Conservation (phyloP, 164 flowering plant species). For the Warburgia ugandensis region DNA sequence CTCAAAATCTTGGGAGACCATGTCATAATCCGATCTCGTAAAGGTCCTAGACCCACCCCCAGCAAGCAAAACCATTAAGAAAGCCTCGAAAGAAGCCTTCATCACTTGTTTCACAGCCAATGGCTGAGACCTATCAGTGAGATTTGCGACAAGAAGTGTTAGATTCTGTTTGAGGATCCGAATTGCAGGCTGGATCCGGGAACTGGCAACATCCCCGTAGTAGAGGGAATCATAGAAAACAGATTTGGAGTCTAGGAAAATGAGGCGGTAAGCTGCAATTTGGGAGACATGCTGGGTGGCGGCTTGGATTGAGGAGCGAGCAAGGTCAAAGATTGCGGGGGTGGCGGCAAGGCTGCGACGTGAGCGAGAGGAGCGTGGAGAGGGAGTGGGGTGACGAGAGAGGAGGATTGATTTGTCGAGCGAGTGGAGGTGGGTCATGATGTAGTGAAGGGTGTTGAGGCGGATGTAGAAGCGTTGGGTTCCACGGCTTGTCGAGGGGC, state of each 20-base stretch:
- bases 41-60: constrained; percentile 65
- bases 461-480: constrained; percentile 94
- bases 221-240: constrained; percentile 71
- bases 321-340: constrained; percentile 49
- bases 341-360: constrained; percentile 21
- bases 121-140: constrained; percentile 61
- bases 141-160: constrained; percentile 53
- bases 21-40: constrained; percentile 45
- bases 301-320: constrained; percentile 40
- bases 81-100: constrained; percentile 83
- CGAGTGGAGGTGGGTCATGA: constrained; percentile 54
- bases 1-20: constrained; percentile 73
- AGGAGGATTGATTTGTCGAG: constrained; percentile 63
- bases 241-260: constrained; percentile 69
- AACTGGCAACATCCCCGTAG: constrained; percentile 43
- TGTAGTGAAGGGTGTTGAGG: constrained; percentile 80
- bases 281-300: constrained; percentile 67
- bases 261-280: constrained; percentile 81
- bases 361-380: constrained; percentile 24
- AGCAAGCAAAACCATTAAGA: constrained; percentile 79
- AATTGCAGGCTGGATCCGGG: constrained; percentile 68
- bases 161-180: constrained; percentile 80
- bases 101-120: constrained; percentile 71
- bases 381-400: constrained; percentile 33
- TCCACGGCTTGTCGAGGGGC: constrained; percentile 89